Percentiles rank a stretch among this genome's conserved stretches.
Conservation (phyloP, 2,329 filamentous ascomycete genomes). For the Ceratocystis colombiana region DNA sequence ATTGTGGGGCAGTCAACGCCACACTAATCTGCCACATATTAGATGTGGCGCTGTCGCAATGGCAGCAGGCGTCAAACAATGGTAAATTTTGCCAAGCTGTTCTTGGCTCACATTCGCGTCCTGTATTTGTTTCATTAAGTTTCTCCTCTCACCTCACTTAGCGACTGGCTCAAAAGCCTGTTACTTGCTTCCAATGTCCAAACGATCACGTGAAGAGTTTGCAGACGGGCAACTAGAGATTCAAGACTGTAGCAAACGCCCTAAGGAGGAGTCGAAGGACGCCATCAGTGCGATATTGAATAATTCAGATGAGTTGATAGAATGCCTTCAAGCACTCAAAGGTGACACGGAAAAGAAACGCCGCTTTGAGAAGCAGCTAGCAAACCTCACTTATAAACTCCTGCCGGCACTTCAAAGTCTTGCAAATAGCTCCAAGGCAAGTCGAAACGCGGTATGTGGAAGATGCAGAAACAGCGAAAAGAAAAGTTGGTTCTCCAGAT, state of each 20-base stretch:
- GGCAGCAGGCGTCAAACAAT: not conserved
- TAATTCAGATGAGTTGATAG: slow-evolving; percentile 35
- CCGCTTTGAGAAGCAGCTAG: slow-evolving; percentile 26
- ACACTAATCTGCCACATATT: slow-evolving; percentile 8
- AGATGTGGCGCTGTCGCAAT: slow-evolving; percentile 23
- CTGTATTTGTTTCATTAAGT: not conserved
- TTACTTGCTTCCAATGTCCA: slow-evolving; percentile 20
- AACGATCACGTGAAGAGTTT: slow-evolving; percentile 23
- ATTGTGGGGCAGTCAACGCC: slow-evolving; percentile 24
- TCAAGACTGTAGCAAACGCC: slow-evolving; percentile 27
- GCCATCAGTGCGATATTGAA: slow-evolving; percentile 31
- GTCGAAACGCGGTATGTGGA: slow-evolving; percentile 14
- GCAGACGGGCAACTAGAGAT: slow-evolving; percentile 16
- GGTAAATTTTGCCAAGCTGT: slow-evolving; percentile 15
- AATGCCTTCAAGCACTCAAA: slow-evolving; percentile 34
- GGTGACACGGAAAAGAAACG: slow-evolving; percentile 28
- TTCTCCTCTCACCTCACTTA: not conserved
- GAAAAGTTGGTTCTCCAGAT: not conserved
- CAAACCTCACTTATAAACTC: slow-evolving; percentile 28
- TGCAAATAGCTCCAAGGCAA: slow-evolving; percentile 21
- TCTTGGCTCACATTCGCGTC: not conserved
- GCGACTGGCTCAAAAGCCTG: not conserved
- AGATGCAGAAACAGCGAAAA: not conserved
- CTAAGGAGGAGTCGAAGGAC: slow-evolving; percentile 26
- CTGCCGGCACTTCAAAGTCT: slow-evolving; percentile 30